Base-by-base conservation (phyloP, 441 rosid species). In the Arabidopsis lyrata region DNA sequence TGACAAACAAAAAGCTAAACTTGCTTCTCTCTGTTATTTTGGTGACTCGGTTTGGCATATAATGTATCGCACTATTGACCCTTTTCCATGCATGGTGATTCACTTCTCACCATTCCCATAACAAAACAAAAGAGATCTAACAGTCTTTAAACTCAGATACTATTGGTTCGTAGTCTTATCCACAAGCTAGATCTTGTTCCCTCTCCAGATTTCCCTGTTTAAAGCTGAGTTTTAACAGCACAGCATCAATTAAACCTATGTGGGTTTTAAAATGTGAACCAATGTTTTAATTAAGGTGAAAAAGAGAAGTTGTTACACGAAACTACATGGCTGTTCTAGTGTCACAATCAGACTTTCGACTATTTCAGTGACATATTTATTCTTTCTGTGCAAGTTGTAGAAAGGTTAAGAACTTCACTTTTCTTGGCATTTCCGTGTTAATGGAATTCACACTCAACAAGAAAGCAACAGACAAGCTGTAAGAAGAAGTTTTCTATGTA, bases 21-120 rank as follows among this genome's bases (percentile, higher is more conserved):
- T 64, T 74, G 59, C 59, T 14, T 49, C 60, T 61, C 62, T 57
- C 38, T 73, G 22, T 49, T 58, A 22, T 68, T 76, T 54, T 66
- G 74, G 65, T 63, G 81, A 85, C 82, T 78, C 80, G 68, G 78
- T 78, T 71, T 80, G 78, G 81, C 83, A 81, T 76, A 74, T 77
- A 70, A 84, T 79, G 66, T 70, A 82, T 72, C 72, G 72, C 81
- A 76, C 85, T 87, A 78, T 45, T 79, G 79, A 79, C 73, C 63
- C 41, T 59, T 68, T 74, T 79, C 77, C 81, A 77, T 77, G 78
- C 80, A 78, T 83, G 57, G 72, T 65, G 69, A 61, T 70, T 72
- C 74, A 78, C 66, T 77, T 77, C 81, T 77, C 74, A 78, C 72
- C 65, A 72, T 72, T 69, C 73, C 20, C 78, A 76, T 64, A 7